Evolutionary conservation across 805 yeast species (phyloP).

Genomic region (Blastobotrys attinorum): DNA sequence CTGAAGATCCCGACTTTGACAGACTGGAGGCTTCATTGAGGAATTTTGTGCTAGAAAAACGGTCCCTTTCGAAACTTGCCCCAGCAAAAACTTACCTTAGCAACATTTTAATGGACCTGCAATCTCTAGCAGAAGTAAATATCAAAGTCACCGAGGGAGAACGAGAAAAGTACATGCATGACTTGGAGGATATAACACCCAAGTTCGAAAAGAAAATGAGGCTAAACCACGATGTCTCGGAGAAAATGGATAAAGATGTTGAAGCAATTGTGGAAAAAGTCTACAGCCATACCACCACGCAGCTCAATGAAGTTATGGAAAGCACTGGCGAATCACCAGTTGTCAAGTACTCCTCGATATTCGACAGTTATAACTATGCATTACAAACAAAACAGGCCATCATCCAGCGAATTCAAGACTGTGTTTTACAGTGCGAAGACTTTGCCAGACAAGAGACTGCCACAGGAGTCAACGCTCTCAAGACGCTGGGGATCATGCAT

Average conservation of each 20-base stretch:
- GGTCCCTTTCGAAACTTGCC: slow-evolving; percentile 78
- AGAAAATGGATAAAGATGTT: slow-evolving; percentile 50
- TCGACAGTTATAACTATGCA: slow-evolving; percentile 63
- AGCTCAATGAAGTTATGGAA: slow-evolving; percentile 38
- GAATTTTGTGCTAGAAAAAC: slow-evolving; percentile 77
- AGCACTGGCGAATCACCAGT: slow-evolving; percentile 39
- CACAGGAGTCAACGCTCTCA: slow-evolving; percentile 53
- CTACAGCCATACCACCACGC: slow-evolving; percentile 52
- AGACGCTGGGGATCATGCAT: slow-evolving; percentile 51
- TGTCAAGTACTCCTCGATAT: slow-evolving; percentile 53
- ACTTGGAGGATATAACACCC: slow-evolving; percentile 56
- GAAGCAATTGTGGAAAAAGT: slow-evolving; percentile 52
- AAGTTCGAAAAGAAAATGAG: slow-evolving; percentile 46
- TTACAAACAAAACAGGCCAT: slow-evolving; percentile 58
- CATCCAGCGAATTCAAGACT: slow-evolving; percentile 52
- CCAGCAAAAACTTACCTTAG: slow-evolving; percentile 87
- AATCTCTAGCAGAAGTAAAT: slow-evolving; percentile 54
- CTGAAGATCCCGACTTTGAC: slow-evolving; percentile 45
- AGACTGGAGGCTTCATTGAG: slow-evolving; percentile 77
- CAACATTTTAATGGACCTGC: slow-evolving; percentile 62
- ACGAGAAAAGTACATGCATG: slow-evolving; percentile 37
- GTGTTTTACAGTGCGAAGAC: slow-evolving; percentile 59
- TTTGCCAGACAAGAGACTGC: slow-evolving; percentile 57
- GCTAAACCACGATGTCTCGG: slow-evolving; percentile 48
- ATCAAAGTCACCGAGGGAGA: slow-evolving; percentile 45